Conservation (phyloP, 805 yeast genomes). For the Lachancea dasiensis region DNA sequence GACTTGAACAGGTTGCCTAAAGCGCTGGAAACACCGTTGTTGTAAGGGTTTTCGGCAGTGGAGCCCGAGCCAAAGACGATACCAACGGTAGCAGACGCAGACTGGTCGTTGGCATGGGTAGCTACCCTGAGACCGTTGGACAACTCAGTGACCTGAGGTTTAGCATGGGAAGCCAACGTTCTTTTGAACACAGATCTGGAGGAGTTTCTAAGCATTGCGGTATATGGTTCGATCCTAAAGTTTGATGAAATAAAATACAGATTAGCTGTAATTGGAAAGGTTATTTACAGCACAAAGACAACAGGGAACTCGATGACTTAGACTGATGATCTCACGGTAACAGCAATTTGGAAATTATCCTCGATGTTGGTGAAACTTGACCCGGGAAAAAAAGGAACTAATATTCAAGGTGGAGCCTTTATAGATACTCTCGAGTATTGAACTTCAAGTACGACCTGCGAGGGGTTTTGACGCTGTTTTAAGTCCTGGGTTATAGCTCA, state of each 20-base stretch:
- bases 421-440: too few species aligned
- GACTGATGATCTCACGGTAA: too few species aligned
- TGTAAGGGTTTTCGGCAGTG: slow-evolving; percentile 70
- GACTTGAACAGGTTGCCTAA: slow-evolving; percentile 45
- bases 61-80: slow-evolving; percentile 73
- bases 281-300: too few species aligned
- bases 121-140: slow-evolving; percentile 72
- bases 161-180: slow-evolving; percentile 32
- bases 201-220: slow-evolving; percentile 21
- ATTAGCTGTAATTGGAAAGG: too few species aligned
- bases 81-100: slow-evolving; percentile 54
- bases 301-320: too few species aligned
- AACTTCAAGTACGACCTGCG: too few species aligned
- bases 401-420: too few species aligned
- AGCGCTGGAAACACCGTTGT: slow-evolving; percentile 73
- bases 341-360: too few species aligned
- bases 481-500: not conserved
- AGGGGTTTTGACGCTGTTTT: too few species aligned
- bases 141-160: slow-evolving; percentile 65
- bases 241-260: not conserved
- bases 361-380: too few species aligned
- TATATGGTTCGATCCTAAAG: not conserved
- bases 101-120: slow-evolving; percentile 51
- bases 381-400: too few species aligned
- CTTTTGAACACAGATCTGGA: slow-evolving; percentile 21